Percentiles rank a stretch among this genome's conserved stretches.
These are phyloP conservation scores for Sporisorium reilianum DNA, from an alignment of 1,284 basidiomycete species.

Conservation along the genomic window DNA sequence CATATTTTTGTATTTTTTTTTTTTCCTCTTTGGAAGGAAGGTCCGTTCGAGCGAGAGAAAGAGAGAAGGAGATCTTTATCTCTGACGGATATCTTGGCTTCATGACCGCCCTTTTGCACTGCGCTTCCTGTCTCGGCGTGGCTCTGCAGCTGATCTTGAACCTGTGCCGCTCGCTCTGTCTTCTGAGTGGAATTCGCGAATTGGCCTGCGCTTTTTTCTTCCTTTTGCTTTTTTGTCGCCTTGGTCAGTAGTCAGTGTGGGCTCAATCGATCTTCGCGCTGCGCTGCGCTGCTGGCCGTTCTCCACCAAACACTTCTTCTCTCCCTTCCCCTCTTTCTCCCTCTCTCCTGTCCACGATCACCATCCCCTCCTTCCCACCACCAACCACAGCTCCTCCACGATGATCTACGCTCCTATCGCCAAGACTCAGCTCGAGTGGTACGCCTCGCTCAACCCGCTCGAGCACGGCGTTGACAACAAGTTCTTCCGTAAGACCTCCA, in stretches of 20 bases:
- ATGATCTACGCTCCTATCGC: slow-evolving; percentile 63
- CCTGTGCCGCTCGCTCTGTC: neutral
- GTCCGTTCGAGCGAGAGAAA: slow-evolving; percentile 3
- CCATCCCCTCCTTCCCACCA: neutral
- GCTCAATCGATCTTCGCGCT: slow-evolving; percentile 11
- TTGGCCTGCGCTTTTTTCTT: slow-evolving; percentile 4
- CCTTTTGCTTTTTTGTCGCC: neutral
- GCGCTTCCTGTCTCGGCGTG: slow-evolving; percentile 1
- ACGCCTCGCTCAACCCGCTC: slow-evolving; percentile 68
- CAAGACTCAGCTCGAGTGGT: slow-evolving; percentile 68
- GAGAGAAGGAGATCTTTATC: slow-evolving; percentile 42
- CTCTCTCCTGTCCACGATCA: slow-evolving; percentile 5
- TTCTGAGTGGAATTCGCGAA: neutral
- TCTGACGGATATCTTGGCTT: slow-evolving; percentile 10
- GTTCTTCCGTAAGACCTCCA: slow-evolving; percentile 69
- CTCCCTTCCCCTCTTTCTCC: neutral
- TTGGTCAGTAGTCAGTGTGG: neutral
- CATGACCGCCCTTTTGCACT: slow-evolving; percentile 16
- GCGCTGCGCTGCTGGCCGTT: neutral
- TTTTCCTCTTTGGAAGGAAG: slow-evolving; percentile 12
- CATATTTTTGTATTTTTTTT: slow-evolving; percentile 7
- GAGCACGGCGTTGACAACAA: slow-evolving; percentile 65
- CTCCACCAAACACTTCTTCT: slow-evolving; percentile 5
- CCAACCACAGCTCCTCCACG: slow-evolving; percentile 9
- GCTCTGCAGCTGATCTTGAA: slow-evolving; percentile 4